Base-by-base conservation (phyloP, 2,329 filamentous ascomycete genomes). In the Colletotrichum filicis region DNA sequence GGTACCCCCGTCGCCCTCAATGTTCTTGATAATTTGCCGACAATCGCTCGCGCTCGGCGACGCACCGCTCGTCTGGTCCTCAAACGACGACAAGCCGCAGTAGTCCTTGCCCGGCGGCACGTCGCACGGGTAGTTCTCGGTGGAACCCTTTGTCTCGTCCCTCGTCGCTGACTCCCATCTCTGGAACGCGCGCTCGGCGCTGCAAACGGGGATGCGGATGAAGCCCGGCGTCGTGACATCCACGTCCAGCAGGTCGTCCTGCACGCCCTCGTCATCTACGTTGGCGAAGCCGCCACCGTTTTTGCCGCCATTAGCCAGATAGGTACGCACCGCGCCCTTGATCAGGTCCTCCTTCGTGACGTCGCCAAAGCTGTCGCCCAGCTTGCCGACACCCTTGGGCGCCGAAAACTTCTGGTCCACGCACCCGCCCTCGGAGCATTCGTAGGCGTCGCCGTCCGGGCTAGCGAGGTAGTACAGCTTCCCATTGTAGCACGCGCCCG, bases 131-230 rank as follows among this genome's bases (percentile, higher is more conserved):
- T 78, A 84, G 74, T 79, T 76, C 62, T 58, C 59, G 53, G 70
- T 76, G 37, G 68, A 64, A 66, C 68, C 76, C 55, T 74, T 72
- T 7, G 66, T 74, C 61, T 68, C 35, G 66, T 67, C 76, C 57
- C 74, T 72, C 6, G 66, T 74, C 62, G 69, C 32, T 19, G 75
- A 76, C 5, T 80, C 62, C 82, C 82, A 85, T 28, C 78, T 76
- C 69, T 77, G 70, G 49, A 66, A 80, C 14, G 83, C 84, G 6
- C 75, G 74, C 9, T 80, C 77, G 35, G 79, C 72, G 64, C 77
- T 79, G 77, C 83, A 85, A 19, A 85, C 81, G 49, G 83, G 83
- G 1, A 85, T 77, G 8, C 76, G 78, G 53, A 85, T 77, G 69
- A 79, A 80, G 2, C 83, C 83, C 0, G 82, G 79, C 0, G 79